Base-by-base conservation (phyloP, 2,329 filamentous ascomycete genomes). In the Ilyonectria robusta region DNA sequence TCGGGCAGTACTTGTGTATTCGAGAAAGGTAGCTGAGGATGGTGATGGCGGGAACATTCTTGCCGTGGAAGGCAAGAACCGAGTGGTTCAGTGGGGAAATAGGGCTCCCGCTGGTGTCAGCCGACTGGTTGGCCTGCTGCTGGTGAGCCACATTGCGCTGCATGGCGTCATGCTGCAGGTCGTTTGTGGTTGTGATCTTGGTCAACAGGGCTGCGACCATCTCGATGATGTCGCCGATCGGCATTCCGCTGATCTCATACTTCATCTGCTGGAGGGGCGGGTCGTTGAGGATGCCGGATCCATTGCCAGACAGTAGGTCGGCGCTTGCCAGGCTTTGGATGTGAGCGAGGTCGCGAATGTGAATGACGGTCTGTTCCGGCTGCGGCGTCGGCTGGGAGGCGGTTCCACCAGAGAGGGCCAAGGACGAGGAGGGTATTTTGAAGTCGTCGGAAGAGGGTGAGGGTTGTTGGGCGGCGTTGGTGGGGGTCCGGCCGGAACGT, bases 1-100 rank as follows among this genome's bases (percentile, higher is more conserved):
- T 98, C 0, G 96, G 96, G 77, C 96, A 99, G 82, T 99, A 99
- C 83, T 98, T 98, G 83, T 99, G 95, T 78, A 99, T 98, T 67
- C 96, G 91, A 75, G 92, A 95, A 59, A 99, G 84, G 77, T 99
- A 99, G 86, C 94, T 98, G 67, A 97, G 85, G 68, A 99, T 98
- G 21, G 95, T 97, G 76, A 99, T 99, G 77, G 93, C 96, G 1
- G 96, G 96, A 11, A 98, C 93, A 72, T 99, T 99, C 83, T 98
- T 98, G 72, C 96, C 96, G 78, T 99, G 96, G 75, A 99, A 99
- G 13, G 96, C 95, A 44, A 99, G 87, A 3, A 99, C 95, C 61
- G 87, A 89, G 66, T 87, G 87, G 72, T 85, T 88, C 37, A 89
- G 77, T 4, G 87, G 85, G 68, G 86, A 88, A 79, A 87, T 86